Conservation (phyloP, 2,329 filamentous ascomycete species). For the Pyrenochaeta sp. region DNA sequence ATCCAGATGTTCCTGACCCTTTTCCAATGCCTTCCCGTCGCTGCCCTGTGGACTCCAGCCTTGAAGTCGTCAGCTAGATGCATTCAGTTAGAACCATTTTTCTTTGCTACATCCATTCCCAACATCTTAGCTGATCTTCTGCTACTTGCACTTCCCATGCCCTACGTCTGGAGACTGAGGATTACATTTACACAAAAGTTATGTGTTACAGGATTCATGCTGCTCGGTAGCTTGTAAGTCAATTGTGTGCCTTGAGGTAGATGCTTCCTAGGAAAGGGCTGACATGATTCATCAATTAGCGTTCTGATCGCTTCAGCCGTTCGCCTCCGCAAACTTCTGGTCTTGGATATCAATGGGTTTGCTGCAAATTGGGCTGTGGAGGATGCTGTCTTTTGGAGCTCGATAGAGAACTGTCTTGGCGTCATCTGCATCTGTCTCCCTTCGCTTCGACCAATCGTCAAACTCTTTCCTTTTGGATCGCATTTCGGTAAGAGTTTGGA, state of each 20-base stretch:
- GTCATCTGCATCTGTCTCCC: constrained; percentile 4
- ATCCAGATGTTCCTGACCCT: background rate
- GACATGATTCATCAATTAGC: background rate
- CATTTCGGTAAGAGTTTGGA: background rate
- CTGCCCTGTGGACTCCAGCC: background rate
- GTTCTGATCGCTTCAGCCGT: background rate
- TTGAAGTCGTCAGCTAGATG: background rate
- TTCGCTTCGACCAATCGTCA: constrained; percentile 4
- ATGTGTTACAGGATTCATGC: background rate
- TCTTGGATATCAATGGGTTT: background rate
- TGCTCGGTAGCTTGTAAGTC: constrained; percentile 5
- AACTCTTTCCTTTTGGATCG: background rate
- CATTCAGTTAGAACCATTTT: background rate
- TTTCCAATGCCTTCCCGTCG: background rate
- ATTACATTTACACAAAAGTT: background rate
- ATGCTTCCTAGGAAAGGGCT: background rate
- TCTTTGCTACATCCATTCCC: background rate
- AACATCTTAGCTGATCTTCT: constrained; percentile 1
- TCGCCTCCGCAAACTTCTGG: background rate
- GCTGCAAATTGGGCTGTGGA: constrained; percentile 5
- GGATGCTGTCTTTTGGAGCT: constrained; percentile 2
- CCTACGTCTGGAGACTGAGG: background rate
- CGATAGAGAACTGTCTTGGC: constrained; percentile 3
- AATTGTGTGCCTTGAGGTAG: background rate
- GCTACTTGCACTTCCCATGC: background rate